Evolutionary conservation across 2,329 filamentous ascomycete species (phyloP), one percentile per base, ranked within the genome.

Genomic region (Calonectria pauciramosa): DNA sequence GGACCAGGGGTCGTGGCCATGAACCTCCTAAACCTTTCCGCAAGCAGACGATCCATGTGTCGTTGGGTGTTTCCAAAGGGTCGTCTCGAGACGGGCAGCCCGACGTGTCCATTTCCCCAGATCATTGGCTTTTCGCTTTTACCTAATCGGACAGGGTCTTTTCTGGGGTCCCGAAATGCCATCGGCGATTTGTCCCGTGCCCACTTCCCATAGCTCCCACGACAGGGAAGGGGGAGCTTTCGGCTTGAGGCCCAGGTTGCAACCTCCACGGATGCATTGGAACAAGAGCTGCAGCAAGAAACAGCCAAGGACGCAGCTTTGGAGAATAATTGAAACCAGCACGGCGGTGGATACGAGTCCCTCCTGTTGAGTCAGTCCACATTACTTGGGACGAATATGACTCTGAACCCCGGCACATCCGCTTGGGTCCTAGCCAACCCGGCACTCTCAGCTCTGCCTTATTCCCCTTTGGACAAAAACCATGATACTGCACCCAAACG

Each of bases 151-250:
- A 63, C 23, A 34, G 56, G 56, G 56, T 36, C 8, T 63, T 63
- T 60, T 16, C 56, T 20, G 56, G 56, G 56, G 56, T 30, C 56
- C 36, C 56, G 56, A 63, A 34, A 63, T 36, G 56, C 23, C 38
- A 63, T 63, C 56, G 56, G 56, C 56, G 56, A 63, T 63, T 63
- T 63, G 4, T 28, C 23, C 36, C 56, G 56, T 63, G 56, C 38
- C 56, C 56, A 63, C 56, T 63, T 63, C 26, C n/a, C 30, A 60
- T 7, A 23, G 16, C 56, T 60, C 11, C 18, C 7, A 10, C 3
- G 41, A 44, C 41, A 44, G 41, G 41, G 41, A 44, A 18, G 18
- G 18, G 41, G 18, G 18, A 44, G 41, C 41, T 32, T 44, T 44
- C 41, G 41, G 41, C 8, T 10, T 5, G 8, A 44, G 10, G 41